Conservation (phyloP, 345 rosid genomes). For the Salix arbutifolia region DNA sequence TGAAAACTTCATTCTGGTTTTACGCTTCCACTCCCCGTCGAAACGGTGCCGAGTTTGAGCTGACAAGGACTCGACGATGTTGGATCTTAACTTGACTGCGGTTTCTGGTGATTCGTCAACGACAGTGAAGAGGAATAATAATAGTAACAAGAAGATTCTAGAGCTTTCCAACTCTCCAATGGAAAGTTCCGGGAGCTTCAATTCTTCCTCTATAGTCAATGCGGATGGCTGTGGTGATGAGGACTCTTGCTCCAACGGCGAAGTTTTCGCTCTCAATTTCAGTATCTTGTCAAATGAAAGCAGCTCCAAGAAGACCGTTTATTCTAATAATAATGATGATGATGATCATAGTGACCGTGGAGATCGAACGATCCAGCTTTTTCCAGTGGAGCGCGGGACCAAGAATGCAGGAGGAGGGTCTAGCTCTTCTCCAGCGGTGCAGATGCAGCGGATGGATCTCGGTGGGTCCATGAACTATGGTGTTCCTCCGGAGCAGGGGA, state of each 20-base stretch:
- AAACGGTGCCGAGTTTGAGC: not conserved
- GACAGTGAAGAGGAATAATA: not conserved
- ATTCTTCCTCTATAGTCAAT: conserved; percentile 34
- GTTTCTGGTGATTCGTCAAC: conserved; percentile 7
- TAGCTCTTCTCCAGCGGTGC: conserved; percentile 1
- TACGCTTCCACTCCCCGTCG: not conserved
- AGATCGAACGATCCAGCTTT: conserved; percentile 40
- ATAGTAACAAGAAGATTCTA: conserved; percentile 2
- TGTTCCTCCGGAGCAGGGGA: conserved; percentile 19
- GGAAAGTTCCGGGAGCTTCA: conserved; percentile 39
- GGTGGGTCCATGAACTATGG: conserved; percentile 16
- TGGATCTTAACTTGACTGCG: conserved; percentile 51
- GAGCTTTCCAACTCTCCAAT: conserved; percentile 13
- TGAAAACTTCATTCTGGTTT: not conserved
- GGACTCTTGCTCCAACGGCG: conserved; percentile 31
- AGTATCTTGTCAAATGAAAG: conserved; percentile 18
- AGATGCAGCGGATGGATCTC: conserved; percentile 37
- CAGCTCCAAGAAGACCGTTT: not conserved
- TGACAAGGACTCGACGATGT: conserved; percentile 12
- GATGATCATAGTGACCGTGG: not conserved
- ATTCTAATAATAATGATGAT: not conserved
- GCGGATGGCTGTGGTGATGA: conserved; percentile 28
- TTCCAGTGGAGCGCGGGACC: conserved; percentile 26
- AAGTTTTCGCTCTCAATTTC: conserved; percentile 26
- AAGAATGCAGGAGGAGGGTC: not conserved